These are phyloP conservation scores for Candida easanensis DNA, from an alignment of 805 yeast species.

Conservation along the genomic window DNA sequence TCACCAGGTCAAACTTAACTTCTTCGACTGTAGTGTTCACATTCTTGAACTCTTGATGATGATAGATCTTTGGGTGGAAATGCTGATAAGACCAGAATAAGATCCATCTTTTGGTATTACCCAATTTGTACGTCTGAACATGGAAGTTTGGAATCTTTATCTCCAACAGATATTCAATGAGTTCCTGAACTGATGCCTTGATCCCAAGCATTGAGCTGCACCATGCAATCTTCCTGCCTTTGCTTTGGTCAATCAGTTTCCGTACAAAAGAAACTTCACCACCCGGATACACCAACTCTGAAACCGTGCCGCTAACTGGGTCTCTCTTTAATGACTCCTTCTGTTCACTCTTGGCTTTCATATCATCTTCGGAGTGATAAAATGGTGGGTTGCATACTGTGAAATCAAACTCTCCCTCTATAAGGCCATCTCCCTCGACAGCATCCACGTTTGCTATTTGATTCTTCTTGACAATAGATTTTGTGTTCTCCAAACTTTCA, in stretches of 20 bases:
- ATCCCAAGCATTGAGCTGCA: slow-evolving; percentile 39
- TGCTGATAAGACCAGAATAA: slow-evolving; percentile 24
- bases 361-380: slow-evolving; percentile 36
- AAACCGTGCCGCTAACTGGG: slow-evolving; percentile 30
- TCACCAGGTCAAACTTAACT: slow-evolving; percentile 17
- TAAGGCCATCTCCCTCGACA: slow-evolving; percentile 18
- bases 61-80: slow-evolving; percentile 15
- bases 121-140: slow-evolving; percentile 21
- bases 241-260: slow-evolving; percentile 34
- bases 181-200: slow-evolving; percentile 13
- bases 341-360: slow-evolving; percentile 19
- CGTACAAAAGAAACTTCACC: slow-evolving; percentile 44
- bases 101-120: slow-evolving; percentile 26
- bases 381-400: slow-evolving; percentile 56
- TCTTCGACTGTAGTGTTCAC: slow-evolving; percentile 15
- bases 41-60: slow-evolving; percentile 5
- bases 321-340: slow-evolving; percentile 28
- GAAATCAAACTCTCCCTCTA: slow-evolving; percentile 24
- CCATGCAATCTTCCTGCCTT: slow-evolving; percentile 30
- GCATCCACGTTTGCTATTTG: slow-evolving; percentile 13
- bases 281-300: slow-evolving; percentile 42
- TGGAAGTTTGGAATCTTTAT: slow-evolving; percentile 14
- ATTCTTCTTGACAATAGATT: slow-evolving; percentile 29
- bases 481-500: slow-evolving; percentile 31
- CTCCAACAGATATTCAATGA: slow-evolving; percentile 9